Conservation (phyloP, 2,329 filamentous ascomycete genomes). For the Aspergillus sojae region DNA sequence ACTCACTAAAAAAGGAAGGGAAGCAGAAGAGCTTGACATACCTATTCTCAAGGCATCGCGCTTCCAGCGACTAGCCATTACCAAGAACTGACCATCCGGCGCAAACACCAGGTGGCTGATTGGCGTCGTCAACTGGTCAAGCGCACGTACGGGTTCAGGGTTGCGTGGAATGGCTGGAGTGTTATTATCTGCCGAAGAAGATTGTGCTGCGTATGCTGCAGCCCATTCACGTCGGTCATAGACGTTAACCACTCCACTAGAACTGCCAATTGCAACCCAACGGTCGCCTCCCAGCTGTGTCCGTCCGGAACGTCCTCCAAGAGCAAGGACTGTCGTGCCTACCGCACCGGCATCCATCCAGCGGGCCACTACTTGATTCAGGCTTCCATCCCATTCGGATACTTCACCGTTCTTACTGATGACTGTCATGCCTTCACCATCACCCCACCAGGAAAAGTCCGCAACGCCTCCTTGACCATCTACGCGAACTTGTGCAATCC, state of each 20-base stretch:
- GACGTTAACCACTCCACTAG: conserved; percentile 86
- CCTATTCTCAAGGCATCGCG: conserved; percentile 78
- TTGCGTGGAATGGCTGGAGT: conserved; percentile 60
- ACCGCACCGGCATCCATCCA: conserved; percentile 92
- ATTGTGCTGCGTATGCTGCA: conserved; percentile 39
- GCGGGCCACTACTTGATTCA: conserved; percentile 70
- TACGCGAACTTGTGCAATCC: conserved; percentile 79
- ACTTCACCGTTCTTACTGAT: conserved; percentile 85
- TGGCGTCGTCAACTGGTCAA: conserved; percentile 87
- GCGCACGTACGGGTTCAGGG: conserved; percentile 71
- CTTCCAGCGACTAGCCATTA: conserved; percentile 84
- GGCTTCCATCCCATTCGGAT: conserved; percentile 78
- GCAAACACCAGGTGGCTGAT: conserved; percentile 80
- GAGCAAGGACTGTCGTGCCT: conserved; percentile 76
- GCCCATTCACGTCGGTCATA: conserved; percentile 78
- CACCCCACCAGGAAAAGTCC: conserved; percentile 91
- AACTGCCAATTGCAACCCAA: conserved; percentile 87
- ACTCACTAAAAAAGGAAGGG: background rate
- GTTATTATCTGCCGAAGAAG: conserved; percentile 26
- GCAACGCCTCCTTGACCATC: conserved; percentile 82
- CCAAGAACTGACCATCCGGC: conserved; percentile 85
- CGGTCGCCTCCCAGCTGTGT: conserved; percentile 68
- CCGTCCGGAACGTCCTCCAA: conserved; percentile 60
- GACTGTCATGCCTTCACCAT: conserved; percentile 78
- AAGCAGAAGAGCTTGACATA: conserved; percentile 26